phyloP scores from a whole-genome alignment of 495 filamentous ascomycete genomes.

The Xylaria palmicola region DNA sequence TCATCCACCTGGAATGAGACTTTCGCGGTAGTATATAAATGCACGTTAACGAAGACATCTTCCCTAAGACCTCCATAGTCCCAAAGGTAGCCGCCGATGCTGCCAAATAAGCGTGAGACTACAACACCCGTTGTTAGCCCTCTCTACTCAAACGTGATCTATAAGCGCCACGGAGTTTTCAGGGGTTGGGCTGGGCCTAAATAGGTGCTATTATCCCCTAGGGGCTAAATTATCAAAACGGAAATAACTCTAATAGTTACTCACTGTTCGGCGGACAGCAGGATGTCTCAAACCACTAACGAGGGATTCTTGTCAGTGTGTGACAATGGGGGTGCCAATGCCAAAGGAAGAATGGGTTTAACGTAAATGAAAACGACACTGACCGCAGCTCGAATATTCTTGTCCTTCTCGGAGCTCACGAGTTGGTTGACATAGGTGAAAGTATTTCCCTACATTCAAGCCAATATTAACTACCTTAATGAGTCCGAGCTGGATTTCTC shows the following conservation, averaged over 20 bases:
- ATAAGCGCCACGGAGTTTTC: too few species aligned
- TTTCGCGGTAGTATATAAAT: constrained; percentile 52
- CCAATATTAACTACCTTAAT: not conserved
- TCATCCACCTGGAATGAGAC: constrained; percentile 40
- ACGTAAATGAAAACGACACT: not conserved
- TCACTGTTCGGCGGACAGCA: constrained; percentile 61
- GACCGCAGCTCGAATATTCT: constrained; percentile 35
- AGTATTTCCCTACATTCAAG: constrained; percentile 33
- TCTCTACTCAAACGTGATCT: too few species aligned
- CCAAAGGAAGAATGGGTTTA: not conserved
- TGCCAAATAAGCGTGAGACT: constrained; percentile 44
- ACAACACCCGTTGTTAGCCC: not conserved
- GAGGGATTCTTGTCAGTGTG: not conserved
- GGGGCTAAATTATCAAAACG: too few species aligned
- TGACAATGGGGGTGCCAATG: not conserved
- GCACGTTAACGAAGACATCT: constrained; percentile 45
- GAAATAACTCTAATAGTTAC: not conserved
- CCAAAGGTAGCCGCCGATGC: constrained; percentile 56
- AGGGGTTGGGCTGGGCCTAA: too few species aligned
- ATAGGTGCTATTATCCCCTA: too few species aligned
- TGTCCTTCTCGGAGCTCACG: constrained; percentile 49
- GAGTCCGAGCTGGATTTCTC: not conserved
- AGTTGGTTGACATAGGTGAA: constrained; percentile 61
- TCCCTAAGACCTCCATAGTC: constrained; percentile 31
- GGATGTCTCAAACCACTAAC: constrained; percentile 55